Evolutionary conservation across 108 stramenopile genomes (phyloP).

Genomic region (Parmales sp.): DNA sequence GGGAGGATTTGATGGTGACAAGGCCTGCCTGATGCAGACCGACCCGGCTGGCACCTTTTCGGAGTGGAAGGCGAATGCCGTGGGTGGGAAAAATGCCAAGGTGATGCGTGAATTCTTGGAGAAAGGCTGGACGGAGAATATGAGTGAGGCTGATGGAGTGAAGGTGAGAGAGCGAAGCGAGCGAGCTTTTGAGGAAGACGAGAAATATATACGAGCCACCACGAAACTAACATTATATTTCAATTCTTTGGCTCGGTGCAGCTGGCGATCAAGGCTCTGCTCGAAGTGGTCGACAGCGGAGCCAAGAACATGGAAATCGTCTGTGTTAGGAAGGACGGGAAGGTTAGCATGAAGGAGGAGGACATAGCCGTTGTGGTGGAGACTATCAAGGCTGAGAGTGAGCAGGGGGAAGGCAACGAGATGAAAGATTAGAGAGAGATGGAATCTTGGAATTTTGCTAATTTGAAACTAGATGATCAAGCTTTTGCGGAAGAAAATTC

Average conservation of each 20-base stretch:
- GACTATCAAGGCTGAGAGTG: conserved; percentile 73
- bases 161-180: no score
- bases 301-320: conserved; percentile 97
- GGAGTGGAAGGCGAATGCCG: conserved; percentile 96
- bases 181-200: no score
- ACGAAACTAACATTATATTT: no score
- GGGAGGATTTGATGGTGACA: conserved; percentile 61
- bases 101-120: conserved; percentile 94
- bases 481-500: no score
- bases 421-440: no score
- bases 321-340: conserved; percentile 46
- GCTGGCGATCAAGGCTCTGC: conserved; percentile 84
- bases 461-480: no score
- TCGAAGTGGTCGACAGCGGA: conserved; percentile 97
- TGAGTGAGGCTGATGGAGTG: conserved; percentile 71
- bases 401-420: conserved; percentile 54
- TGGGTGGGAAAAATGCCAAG: conserved; percentile 93
- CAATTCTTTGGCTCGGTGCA: no score
- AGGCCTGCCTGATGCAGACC: conserved; percentile 81
- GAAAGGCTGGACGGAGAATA: conserved; percentile 81
- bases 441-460: no score
- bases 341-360: conserved; percentile 59
- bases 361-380: conserved; percentile 68
- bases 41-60: conserved; percentile 98
- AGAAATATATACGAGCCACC: no score